Percentiles rank a stretch among this genome's conserved stretches.
Conservation (phyloP, 2,329 filamentous ascomycete species). For the Penicillium rolfsii region DNA sequence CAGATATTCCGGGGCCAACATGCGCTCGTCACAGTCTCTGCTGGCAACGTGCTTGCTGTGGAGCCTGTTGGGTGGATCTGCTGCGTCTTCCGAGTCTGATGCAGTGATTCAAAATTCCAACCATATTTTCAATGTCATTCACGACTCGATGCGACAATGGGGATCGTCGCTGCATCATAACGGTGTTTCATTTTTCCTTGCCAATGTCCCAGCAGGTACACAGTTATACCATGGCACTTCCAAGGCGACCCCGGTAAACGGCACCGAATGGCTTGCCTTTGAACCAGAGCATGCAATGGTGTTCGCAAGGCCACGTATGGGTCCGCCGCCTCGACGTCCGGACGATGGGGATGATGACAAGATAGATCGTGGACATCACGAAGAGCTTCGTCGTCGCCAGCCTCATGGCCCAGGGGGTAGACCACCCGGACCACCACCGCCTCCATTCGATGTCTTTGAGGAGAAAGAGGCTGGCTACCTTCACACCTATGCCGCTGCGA, state of each 20-base stretch:
- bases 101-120: conserved; percentile 54
- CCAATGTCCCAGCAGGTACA: conserved; percentile 65
- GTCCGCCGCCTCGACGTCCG: conserved; percentile 14
- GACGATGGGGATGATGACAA: conserved; percentile 5
- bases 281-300: conserved; percentile 72
- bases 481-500: conserved; percentile 66
- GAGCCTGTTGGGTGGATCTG: conserved; percentile 11
- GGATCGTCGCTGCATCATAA: conserved; percentile 74
- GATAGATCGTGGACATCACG: conserved; percentile 2
- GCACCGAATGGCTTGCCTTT: conserved; percentile 73
- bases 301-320: conserved; percentile 56
- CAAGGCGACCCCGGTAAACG: conserved; percentile 51
- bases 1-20: background rate
- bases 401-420: background rate
- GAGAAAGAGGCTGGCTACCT: conserved; percentile 57
- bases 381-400: conserved; percentile 18
- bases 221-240: conserved; percentile 68
- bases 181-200: conserved; percentile 72
- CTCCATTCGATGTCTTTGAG: background rate
- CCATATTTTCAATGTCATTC: conserved; percentile 72
- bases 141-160: conserved; percentile 74
- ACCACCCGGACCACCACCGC: background rate
- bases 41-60: conserved; percentile 15
- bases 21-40: conserved; percentile 16
- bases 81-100: conserved; percentile 39